phyloP scores from a whole-genome alignment of 108 stramenopile genomes.

The Cyclotella cryptica region DNA sequence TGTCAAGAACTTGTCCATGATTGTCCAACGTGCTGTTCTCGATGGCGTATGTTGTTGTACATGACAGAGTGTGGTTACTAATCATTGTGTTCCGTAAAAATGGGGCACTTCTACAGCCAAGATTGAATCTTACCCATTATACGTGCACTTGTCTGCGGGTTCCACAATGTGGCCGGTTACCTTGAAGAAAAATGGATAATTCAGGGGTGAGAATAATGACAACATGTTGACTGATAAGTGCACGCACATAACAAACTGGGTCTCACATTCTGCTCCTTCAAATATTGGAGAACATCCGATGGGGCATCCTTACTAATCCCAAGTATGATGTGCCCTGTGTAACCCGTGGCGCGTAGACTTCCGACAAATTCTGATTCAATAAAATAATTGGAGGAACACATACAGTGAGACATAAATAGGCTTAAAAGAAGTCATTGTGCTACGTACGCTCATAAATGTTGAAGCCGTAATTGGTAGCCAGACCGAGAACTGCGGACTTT shows the following conservation, averaged over 20 bases:
- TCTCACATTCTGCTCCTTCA: conserved; percentile 66
- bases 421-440: neutral
- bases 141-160: conserved; percentile 40
- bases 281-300: conserved; percentile 40
- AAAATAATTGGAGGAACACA: neutral
- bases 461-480: conserved; percentile 57
- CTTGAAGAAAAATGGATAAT: neutral
- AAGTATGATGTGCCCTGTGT: conserved; percentile 73
- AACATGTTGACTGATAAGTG: neutral
- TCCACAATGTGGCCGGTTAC: conserved; percentile 14
- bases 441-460: conserved; percentile 35
- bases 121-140: conserved; percentile 19
- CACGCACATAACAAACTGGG: conserved; percentile 9
- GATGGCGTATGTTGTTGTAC: neutral
- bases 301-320: conserved; percentile 51
- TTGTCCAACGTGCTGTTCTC: neutral
- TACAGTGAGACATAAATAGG: neutral
- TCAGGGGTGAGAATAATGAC: neutral
- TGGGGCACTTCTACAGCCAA: neutral
- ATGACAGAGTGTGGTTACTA: neutral
- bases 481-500: conserved; percentile 48
- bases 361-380: conserved; percentile 57
- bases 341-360: conserved; percentile 71
- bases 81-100: neutral
- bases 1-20: conserved; percentile 12